phyloP scores from a whole-genome alignment of 78 protist species.

The Emiliania huxleyi region DNA sequence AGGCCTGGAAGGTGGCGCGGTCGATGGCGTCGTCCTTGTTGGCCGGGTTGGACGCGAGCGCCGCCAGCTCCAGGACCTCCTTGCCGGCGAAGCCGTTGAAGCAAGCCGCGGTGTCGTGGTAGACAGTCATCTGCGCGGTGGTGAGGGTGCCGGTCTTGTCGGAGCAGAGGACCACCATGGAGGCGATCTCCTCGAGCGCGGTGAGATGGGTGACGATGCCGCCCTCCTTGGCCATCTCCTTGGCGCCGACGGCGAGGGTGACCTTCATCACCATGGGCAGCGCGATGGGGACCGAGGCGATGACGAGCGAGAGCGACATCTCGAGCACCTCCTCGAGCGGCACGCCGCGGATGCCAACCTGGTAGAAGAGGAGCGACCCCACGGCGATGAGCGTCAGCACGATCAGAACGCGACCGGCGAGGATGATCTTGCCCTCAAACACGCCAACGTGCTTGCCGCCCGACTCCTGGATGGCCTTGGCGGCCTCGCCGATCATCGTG shows the following conservation, averaged over 20 bases:
- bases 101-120: not conserved
- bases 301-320: too few relatives aligned
- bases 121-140: not conserved
- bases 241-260: conserved; percentile 85
- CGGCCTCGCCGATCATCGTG: too few relatives aligned
- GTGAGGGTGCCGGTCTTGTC: too few relatives aligned
- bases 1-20: conserved; percentile 13
- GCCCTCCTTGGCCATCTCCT: conserved; percentile 64
- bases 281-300: conserved; percentile 68
- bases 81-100: too few relatives aligned
- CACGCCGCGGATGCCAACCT: not conserved
- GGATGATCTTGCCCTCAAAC: not conserved
- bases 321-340: too few relatives aligned
- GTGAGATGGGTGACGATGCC: conserved; percentile 66
- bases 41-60: not conserved
- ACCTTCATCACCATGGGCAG: conserved; percentile 82
- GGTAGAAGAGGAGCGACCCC: not conserved
- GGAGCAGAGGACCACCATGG: conserved; percentile 62
- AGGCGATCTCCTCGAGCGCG: conserved; percentile 77
- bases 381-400: not conserved
- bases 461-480: not conserved
- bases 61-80: not conserved
- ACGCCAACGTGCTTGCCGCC: not conserved
- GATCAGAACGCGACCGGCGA: not conserved
- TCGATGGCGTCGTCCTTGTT: too few relatives aligned